phyloP scores from a whole-genome alignment of 495 filamentous ascomycete genomes.

The Xylona heveae region DNA sequence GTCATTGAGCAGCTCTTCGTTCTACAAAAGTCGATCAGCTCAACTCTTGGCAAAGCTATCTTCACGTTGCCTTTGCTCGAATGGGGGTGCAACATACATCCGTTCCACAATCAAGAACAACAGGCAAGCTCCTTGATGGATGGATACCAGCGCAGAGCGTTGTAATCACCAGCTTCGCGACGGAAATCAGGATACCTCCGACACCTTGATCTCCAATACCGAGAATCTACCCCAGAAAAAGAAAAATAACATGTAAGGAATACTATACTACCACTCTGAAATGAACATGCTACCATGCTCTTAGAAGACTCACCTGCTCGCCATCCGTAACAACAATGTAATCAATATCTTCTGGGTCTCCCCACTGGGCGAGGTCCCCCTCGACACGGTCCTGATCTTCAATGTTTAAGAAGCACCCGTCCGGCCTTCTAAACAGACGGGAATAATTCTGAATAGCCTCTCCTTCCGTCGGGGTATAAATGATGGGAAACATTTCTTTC shows the following conservation, averaged over 20 bases:
- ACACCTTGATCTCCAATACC: slow-evolving; percentile 88
- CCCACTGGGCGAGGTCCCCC: slow-evolving; percentile 44
- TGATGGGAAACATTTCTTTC: slow-evolving; percentile 72
- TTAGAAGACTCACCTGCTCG: slow-evolving; percentile 26
- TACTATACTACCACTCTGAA: too few relatives aligned
- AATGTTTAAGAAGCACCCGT: slow-evolving; percentile 51
- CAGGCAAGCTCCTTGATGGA: slow-evolving; percentile 55
- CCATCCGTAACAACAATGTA: slow-evolving; percentile 79
- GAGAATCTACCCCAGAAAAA: slow-evolving; percentile 36
- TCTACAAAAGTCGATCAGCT: slow-evolving; percentile 20
- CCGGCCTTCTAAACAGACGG: slow-evolving; percentile 50
- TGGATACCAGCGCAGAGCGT: slow-evolving; percentile 75
- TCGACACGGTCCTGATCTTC: slow-evolving; percentile 34
- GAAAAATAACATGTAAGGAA: neutral
- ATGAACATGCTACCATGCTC: too few relatives aligned
- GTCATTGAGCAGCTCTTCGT: slow-evolving; percentile 55
- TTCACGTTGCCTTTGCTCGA: too few relatives aligned
- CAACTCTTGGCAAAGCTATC: too few relatives aligned
- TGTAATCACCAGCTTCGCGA: slow-evolving; percentile 65
- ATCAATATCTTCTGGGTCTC: slow-evolving; percentile 51
- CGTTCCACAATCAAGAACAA: slow-evolving; percentile 77
- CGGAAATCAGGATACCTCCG: slow-evolving; percentile 65
- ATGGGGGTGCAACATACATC: slow-evolving; percentile 22
- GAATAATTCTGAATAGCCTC: slow-evolving; percentile 84
- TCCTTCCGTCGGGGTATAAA: slow-evolving; percentile 82